phyloP scores from a whole-genome alignment of 441 rosid species.

The Aquilaria agallochum region DNA sequence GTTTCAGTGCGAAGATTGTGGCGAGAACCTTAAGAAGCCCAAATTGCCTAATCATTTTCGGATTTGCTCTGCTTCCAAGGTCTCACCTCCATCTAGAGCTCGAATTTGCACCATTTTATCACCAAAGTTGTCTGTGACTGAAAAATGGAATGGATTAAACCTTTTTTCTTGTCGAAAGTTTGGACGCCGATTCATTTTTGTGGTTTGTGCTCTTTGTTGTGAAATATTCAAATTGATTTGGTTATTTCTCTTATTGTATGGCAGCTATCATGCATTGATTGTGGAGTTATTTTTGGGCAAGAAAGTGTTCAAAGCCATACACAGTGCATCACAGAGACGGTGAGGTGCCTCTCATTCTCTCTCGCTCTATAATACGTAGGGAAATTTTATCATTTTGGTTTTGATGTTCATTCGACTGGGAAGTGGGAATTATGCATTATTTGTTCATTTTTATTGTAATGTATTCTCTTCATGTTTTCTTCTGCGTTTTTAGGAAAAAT shows the following conservation, averaged over 20 bases:
- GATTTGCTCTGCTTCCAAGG: conserved; percentile 83
- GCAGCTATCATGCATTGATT: conserved; percentile 92
- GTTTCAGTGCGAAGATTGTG: conserved; percentile 98
- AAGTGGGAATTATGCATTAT: neutral
- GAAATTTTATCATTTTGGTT: neutral
- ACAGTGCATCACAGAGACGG: conserved; percentile 91
- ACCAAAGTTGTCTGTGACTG: too few relatives aligned
- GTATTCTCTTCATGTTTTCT: neutral
- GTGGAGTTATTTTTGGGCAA: conserved; percentile 79
- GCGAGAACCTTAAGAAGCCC: conserved; percentile 90
- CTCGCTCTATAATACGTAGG: neutral
- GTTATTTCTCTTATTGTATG: conserved; percentile 2
- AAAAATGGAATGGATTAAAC: too few relatives aligned
- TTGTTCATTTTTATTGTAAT: neutral
- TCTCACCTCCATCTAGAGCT: conserved; percentile 7
- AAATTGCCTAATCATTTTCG: conserved; percentile 81
- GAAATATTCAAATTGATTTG: neutral
- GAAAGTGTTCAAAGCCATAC: conserved; percentile 77
- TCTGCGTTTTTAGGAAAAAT: conserved; percentile 60
- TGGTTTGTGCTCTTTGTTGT: conserved; percentile 8
- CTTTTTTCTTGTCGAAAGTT: too few relatives aligned
- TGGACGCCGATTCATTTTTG: neutral
- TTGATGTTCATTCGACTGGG: neutral
- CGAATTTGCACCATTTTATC: neutral
- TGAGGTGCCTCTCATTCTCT: conserved; percentile 21